Evolutionary conservation across 2,329 filamentous ascomycete genomes (phyloP).

Genomic region (Fusarium miscanthi): DNA sequence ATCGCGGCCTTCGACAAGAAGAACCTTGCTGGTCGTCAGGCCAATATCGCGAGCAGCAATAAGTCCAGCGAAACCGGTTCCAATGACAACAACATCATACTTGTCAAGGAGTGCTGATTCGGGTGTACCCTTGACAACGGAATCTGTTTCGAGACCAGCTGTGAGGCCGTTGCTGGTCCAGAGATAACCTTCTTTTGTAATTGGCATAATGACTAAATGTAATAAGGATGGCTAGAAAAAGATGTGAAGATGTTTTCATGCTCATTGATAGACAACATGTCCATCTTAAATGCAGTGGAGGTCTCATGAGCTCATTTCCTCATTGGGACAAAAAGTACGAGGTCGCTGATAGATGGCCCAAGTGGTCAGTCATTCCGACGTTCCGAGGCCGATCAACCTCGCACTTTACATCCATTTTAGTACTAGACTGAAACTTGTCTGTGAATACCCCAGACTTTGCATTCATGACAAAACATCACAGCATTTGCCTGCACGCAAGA

Average conservation of each 20-base stretch:
- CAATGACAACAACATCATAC: conserved; percentile 31
- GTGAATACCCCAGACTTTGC: too few species aligned
- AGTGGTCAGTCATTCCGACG: not conserved
- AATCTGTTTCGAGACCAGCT: conserved; percentile 19
- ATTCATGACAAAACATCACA: not conserved
- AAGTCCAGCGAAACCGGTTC: conserved; percentile 25
- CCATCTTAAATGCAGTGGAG: not conserved
- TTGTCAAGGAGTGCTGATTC: not conserved
- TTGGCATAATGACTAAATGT: conserved; percentile 3
- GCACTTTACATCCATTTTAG: not conserved
- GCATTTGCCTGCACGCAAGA: not conserved
- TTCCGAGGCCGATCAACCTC: not conserved
- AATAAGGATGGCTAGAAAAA: not conserved
- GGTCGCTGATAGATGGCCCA: not conserved
- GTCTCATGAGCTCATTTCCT: not conserved
- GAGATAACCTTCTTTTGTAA: conserved; percentile 27
- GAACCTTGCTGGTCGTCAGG: conserved; percentile 21
- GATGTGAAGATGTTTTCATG: not conserved
- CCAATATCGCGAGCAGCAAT: conserved; percentile 19
- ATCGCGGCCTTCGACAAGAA: conserved; percentile 54
- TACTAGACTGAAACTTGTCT: not conserved
- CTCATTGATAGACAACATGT: too few species aligned
- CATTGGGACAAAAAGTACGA: conserved; percentile 16
- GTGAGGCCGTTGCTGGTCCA: conserved; percentile 11
- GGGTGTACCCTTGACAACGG: conserved; percentile 12